These are phyloP conservation scores for Eutrema salsugineum DNA, from an alignment of 441 rosid species.

Conservation along the genomic window DNA sequence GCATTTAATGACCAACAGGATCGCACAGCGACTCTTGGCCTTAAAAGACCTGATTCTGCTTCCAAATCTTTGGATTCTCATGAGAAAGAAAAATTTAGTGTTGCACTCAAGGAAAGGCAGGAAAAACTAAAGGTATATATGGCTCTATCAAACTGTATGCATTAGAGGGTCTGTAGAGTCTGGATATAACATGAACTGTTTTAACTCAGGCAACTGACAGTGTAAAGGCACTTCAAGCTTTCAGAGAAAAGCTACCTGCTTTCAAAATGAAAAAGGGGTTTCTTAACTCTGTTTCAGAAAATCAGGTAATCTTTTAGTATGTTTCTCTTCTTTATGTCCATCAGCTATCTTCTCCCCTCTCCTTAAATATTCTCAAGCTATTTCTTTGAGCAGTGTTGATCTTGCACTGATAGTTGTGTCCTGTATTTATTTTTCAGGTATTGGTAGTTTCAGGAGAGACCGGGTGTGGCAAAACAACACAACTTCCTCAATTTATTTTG, in stretches of 20 bases:
- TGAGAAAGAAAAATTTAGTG: constrained; percentile 55
- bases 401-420: not conserved
- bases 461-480: constrained; percentile 98
- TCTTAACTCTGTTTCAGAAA: constrained; percentile 71
- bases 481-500: constrained; percentile 88
- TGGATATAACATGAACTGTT: not conserved
- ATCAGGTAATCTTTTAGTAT: constrained; percentile 54
- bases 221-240: constrained; percentile 61
- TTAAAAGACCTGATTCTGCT: constrained; percentile 35
- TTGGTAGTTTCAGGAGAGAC: constrained; percentile 94
- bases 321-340: not conserved
- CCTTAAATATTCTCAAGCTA: not conserved
- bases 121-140: constrained; percentile 59
- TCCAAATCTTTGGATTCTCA: constrained; percentile 33
- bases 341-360: not conserved
- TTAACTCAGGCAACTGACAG: constrained; percentile 47
- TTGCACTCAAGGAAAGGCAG: constrained; percentile 73
- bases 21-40: constrained; percentile 31
- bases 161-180: not conserved
- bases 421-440: constrained; percentile 46
- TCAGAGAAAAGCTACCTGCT: constrained; percentile 88
- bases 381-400: constrained; percentile 3
- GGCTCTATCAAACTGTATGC: not conserved
- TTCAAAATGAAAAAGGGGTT: constrained; percentile 71
- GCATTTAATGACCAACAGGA: constrained; percentile 34